A percentile compares a stretch with the other conserved stretches of the same genome.
phyloP scores from a whole-genome alignment of 225 moss, liverwort and hornwort genomes.

The Rhytidiadelphus loreus region DNA sequence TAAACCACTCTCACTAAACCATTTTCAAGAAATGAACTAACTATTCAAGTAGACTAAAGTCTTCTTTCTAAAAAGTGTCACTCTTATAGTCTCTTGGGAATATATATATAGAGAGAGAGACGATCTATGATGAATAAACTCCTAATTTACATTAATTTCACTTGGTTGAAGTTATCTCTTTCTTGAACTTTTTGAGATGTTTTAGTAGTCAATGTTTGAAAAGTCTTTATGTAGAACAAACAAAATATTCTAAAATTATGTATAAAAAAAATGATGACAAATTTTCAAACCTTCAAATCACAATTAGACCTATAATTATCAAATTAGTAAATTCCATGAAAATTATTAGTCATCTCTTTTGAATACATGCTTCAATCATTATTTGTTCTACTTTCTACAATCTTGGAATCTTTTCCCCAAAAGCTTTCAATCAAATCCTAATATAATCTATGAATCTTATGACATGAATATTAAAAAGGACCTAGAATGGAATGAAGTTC shows the following conservation, averaged over 20 bases:
- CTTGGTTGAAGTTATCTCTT: neutral
- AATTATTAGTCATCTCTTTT: neutral
- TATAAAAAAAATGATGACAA: neutral
- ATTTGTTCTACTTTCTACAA: neutral
- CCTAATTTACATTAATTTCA: neutral
- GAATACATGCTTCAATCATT: neutral
- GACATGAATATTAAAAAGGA: neutral
- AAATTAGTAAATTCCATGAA: neutral
- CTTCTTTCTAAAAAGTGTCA: neutral
- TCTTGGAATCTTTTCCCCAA: neutral
- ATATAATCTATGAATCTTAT: neutral
- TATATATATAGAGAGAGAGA: neutral
- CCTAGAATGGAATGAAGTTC: fast-evolving
- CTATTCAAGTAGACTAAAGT: neutral
- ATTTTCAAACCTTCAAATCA: neutral
- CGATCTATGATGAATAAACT: neutral
- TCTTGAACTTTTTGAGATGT: neutral
- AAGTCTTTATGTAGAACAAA: neutral
- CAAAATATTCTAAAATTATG: neutral
- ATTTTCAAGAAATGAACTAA: neutral
- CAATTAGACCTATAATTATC: neutral
- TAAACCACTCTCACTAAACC: neutral
- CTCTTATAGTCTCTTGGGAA: too few species aligned
- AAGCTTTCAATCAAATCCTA: neutral
- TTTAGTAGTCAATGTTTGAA: neutral